phyloP scores from a whole-genome alignment of 2,329 filamentous ascomycete genomes.

The Ophiostoma sp. region DNA sequence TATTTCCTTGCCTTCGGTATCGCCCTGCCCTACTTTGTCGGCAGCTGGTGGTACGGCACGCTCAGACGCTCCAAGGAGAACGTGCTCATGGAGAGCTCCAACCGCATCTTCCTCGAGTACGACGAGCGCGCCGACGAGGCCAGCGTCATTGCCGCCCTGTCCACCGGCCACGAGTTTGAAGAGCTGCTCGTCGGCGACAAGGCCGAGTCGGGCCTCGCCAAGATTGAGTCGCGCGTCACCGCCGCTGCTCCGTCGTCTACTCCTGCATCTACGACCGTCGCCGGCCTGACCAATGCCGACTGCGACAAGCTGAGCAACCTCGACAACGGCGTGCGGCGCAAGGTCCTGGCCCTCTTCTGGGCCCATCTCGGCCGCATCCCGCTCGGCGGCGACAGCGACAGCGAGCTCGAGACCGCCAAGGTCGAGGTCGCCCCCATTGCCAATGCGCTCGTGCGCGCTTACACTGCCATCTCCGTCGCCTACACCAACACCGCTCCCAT shows the following conservation, averaged over 20 bases:
- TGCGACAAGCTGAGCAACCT: constrained; percentile 70
- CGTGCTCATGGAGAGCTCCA: constrained; percentile 86
- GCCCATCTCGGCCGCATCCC: constrained; percentile 88
- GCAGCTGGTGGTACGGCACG: constrained; percentile 98
- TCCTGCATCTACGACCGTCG: not conserved
- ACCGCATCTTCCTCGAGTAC: constrained; percentile 91
- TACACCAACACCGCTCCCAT: constrained; percentile 81
- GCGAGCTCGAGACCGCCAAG: constrained; percentile 74
- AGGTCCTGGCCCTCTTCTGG: constrained; percentile 87
- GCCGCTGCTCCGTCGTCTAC: constrained; percentile 37
- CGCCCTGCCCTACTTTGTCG: constrained; percentile 84
- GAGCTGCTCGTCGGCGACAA: constrained; percentile 70
- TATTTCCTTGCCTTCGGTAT: constrained; percentile 87
- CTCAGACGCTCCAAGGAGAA: constrained; percentile 90
- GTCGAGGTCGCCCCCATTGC: constrained; percentile 85
- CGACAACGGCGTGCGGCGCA: constrained; percentile 74
- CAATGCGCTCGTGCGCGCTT: constrained; percentile 76
- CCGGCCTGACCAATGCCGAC: constrained; percentile 65
- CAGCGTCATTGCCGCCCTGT: constrained; percentile 74
- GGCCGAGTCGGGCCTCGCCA: constrained; percentile 72
- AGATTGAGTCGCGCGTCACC: constrained; percentile 77
- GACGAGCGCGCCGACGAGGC: constrained; percentile 76
- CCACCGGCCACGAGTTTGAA: constrained; percentile 79
- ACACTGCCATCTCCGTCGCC: constrained; percentile 78
- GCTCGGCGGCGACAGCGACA: constrained; percentile 64